Percentiles rank a stretch among this genome's conserved stretches.
Conservation (phyloP, 1,139 yeast genomes). For the Nakaseomyces sp. region DNA sequence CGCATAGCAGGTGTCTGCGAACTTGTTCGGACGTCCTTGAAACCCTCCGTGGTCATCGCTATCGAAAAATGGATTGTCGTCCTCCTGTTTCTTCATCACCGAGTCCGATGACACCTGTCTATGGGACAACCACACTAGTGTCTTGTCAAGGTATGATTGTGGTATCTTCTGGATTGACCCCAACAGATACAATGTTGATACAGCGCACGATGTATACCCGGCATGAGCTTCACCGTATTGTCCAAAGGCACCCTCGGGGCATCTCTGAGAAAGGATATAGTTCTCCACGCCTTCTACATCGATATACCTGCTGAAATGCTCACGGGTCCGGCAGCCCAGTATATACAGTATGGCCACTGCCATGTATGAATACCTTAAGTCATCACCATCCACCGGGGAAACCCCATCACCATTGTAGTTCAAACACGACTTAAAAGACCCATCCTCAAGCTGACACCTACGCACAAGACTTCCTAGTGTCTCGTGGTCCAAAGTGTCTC, state of each 20-base stretch:
- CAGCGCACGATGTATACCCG: constrained; percentile 81
- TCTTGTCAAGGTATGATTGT: constrained; percentile 25
- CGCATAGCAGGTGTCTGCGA: constrained; percentile 82
- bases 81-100: constrained; percentile 25
- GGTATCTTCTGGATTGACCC: constrained; percentile 26
- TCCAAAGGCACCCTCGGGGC: constrained; percentile 65
- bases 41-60: constrained; percentile 57
- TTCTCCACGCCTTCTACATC: constrained; percentile 35
- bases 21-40: constrained; percentile 81
- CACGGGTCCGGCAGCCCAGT: constrained; percentile 32
- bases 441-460: constrained; percentile 32
- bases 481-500: constrained; percentile 9
- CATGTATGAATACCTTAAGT: constrained; percentile 65
- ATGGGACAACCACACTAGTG: constrained; percentile 52
- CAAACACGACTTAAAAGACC: constrained; percentile 49
- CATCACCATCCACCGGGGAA: constrained; percentile 54
- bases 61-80: constrained; percentile 26
- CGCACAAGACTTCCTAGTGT: constrained; percentile 19
- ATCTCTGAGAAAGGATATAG: constrained; percentile 39
- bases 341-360: constrained; percentile 58
- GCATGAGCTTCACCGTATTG: constrained; percentile 66
- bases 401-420: constrained; percentile 28
- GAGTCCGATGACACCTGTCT: constrained; percentile 43
- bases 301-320: constrained; percentile 34
- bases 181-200: constrained; percentile 51